Conservation (phyloP, 306 rosid species). For the Casuarina equisetifolia region DNA sequence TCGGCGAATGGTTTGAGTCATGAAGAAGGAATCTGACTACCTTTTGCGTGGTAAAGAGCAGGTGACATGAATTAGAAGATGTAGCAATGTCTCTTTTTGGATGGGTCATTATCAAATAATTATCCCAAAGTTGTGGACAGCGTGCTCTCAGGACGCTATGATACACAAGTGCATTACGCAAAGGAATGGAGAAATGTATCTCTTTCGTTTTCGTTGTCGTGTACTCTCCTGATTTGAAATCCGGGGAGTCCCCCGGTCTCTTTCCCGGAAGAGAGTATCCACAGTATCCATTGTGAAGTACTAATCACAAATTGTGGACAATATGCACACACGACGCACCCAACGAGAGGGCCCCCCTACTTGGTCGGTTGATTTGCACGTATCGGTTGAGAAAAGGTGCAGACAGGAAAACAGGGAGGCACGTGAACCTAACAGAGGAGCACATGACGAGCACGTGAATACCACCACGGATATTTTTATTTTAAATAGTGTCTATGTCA, state of each 20-base stretch:
- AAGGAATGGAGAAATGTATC: too few relatives aligned
- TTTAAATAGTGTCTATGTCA: too few relatives aligned
- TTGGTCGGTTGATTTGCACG: neutral
- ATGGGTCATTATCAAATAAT: too few relatives aligned
- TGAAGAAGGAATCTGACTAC: neutral
- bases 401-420: constrained; percentile 39
- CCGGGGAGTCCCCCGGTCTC: neutral
- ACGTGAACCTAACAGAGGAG: constrained; percentile 42
- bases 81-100: neutral
- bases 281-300: neutral
- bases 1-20: neutral
- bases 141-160: too few relatives aligned
- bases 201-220: too few relatives aligned
- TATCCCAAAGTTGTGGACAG: too few relatives aligned
- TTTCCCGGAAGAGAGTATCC: neutral
- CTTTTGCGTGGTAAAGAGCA: too few relatives aligned
- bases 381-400: neutral
- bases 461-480: too few relatives aligned
- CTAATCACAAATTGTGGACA: neutral
- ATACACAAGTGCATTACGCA: too few relatives aligned
- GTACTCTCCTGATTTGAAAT: neutral
- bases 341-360: neutral
- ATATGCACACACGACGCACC: neutral
- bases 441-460: constrained; percentile 39
- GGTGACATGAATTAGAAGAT: neutral